Base-by-base conservation (phyloP, 225 moss, liverwort and hornwort species). In the Bryum argenteum region DNA sequence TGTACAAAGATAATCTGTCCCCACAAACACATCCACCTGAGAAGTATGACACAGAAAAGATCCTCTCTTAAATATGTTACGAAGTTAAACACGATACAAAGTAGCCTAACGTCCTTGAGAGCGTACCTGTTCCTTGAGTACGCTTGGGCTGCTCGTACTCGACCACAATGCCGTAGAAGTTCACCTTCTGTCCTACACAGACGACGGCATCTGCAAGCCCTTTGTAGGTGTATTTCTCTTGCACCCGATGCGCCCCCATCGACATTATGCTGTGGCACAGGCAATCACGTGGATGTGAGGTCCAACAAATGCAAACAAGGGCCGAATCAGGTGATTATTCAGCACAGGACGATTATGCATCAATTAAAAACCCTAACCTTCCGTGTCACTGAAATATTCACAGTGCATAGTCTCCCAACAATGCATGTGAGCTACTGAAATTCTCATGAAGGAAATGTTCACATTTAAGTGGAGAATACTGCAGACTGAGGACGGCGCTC, bases 141-240 rank as follows among this genome's bases (percentile, higher is more conserved):
- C n/a, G 28, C 74, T 84, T 91, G 13, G 96, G 96, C 76, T 89
- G 85, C 58, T 93, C 91, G 57, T 91, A 96, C 76, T 91, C 96
- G 33, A 83, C 69, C 53, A 96, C 90, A 56, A 90, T 84, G 54
- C 91, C 96, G 59, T 91, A 96, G 60, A 96, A 86, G 79, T 96
- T 91, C 39, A 91, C 90, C 78, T 83, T 91, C 58, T 81, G 63
- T 6, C 77, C 73, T 33, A 81, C 77, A 66, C 77, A 87, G 18
- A 89, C 38, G 13, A 91, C 79, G 20, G 89, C 89, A 70, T 96
- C 93, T 72, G 17, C 15, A 67, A 96, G 77, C 17, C 54, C 60
- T 4, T 69, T 50, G 80, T 96, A 96, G 6, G 20, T 63, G 71
- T 96, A 96, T 18, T 66, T 80, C 52, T 76, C 82, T 72, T 52